phyloP scores from a whole-genome alignment of 2,329 filamentous ascomycete genomes.

The Verticillium nubilum region DNA sequence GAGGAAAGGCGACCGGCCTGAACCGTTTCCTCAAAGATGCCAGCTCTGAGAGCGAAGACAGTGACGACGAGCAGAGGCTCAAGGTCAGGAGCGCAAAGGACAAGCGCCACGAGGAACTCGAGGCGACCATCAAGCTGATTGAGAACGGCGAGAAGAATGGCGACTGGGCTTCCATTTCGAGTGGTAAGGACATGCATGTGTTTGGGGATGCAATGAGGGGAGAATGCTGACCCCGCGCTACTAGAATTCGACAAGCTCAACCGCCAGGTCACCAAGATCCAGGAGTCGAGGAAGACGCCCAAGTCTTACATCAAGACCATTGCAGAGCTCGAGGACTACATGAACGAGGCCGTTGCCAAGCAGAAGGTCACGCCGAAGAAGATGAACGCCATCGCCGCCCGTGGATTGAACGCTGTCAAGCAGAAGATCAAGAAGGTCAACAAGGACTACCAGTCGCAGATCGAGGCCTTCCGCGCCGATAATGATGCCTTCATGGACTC shows the following conservation, averaged over 20 bases:
- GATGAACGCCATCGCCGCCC: constrained; percentile 95
- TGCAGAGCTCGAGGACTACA: constrained; percentile 86
- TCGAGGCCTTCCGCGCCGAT: constrained; percentile 80
- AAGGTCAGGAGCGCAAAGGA: constrained; percentile 97
- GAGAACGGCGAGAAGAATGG: constrained; percentile 97
- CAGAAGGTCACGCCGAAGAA: constrained; percentile 96
- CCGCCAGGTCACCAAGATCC: constrained; percentile 75
- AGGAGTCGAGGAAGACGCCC: constrained; percentile 70
- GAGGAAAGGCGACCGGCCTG: constrained; percentile 64
- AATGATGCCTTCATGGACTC: constrained; percentile 86
- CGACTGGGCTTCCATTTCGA: constrained; percentile 91
- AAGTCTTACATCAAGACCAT: constrained; percentile 92
- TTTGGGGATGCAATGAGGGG: not conserved
- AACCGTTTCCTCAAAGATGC: constrained; percentile 72
- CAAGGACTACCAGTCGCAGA: constrained; percentile 84
- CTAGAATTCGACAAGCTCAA: constrained; percentile 93
- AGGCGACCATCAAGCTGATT: constrained; percentile 82
- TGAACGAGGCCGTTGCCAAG: constrained; percentile 91
- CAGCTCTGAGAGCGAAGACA: constrained; percentile 72
- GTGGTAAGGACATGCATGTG: constrained; percentile 53
- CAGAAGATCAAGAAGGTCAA: constrained; percentile 99
- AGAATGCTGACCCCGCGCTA: constrained; percentile 28
- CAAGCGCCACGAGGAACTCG: constrained; percentile 91
- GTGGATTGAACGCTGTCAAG: constrained; percentile 93
- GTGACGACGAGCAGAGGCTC: constrained; percentile 79